These are phyloP conservation scores for Wallacemonas sp. DNA, from an alignment of 208 protist genomes.

Conservation along the genomic window DNA sequence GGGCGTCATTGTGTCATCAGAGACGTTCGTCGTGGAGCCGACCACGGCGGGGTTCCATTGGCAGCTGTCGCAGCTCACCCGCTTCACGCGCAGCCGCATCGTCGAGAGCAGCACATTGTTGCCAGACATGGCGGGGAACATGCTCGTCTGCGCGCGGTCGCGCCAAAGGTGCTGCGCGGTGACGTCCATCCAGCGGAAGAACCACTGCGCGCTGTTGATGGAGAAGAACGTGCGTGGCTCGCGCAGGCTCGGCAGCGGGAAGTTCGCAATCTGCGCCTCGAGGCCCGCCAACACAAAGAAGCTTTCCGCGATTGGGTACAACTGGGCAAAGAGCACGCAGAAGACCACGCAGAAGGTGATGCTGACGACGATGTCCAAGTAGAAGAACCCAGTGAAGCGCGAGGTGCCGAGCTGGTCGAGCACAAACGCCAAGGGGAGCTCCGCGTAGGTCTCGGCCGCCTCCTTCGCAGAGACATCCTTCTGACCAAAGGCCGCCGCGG, in stretches of 20 bases:
- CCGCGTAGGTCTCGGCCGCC: constrained; percentile 32
- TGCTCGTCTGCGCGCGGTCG: constrained; percentile 7
- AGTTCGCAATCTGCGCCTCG: constrained; percentile 27
- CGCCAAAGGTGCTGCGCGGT: constrained; percentile 19
- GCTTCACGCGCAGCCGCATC: constrained; percentile 22
- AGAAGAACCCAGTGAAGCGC: constrained; percentile 40
- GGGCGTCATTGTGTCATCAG: too few species aligned
- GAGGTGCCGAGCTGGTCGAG: constrained; percentile 24
- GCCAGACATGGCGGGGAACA: constrained; percentile 10
- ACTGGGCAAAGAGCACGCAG: constrained; percentile 16
- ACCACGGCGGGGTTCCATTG: constrained; percentile 20
- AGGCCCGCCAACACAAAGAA: constrained; percentile 17
- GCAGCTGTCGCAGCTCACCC: constrained; percentile 20
- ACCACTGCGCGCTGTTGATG: constrained; percentile 20
- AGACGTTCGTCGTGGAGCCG: neutral
- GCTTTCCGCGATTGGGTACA: constrained; percentile 18
- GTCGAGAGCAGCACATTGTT: constrained; percentile 28
- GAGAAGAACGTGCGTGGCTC: constrained; percentile 34
- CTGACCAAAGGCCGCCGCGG: neutral
- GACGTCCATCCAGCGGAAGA: constrained; percentile 18
- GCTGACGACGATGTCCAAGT: constrained; percentile 29
- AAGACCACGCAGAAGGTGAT: constrained; percentile 20
- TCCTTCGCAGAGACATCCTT: constrained; percentile 25
- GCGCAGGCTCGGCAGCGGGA: constrained; percentile 29
- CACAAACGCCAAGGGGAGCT: constrained; percentile 46